A percentile compares a stretch with the other conserved stretches of the same genome.
Conservation (phyloP, 2,329 filamentous ascomycete species). For the Penicillium sp. region DNA sequence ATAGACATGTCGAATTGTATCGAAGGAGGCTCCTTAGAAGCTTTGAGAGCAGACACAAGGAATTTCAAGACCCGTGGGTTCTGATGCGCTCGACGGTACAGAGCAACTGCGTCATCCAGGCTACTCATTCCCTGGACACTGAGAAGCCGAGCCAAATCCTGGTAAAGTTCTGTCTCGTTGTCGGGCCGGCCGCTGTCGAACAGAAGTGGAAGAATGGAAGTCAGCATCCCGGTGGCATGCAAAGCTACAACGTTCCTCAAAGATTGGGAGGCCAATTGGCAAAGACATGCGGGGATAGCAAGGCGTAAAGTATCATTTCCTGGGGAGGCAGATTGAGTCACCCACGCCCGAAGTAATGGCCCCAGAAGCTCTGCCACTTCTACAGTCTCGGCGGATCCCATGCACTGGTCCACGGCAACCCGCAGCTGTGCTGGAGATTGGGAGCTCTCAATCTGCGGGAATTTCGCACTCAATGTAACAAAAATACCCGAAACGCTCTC, state of each 20-base stretch:
- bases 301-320: conserved; percentile 43
- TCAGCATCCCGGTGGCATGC: conserved; percentile 71
- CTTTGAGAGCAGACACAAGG: conserved; percentile 69
- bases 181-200: conserved; percentile 59
- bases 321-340: conserved; percentile 57
- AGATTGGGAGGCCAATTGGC: conserved; percentile 59
- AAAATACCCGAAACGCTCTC: conserved; percentile 72
- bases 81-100: conserved; percentile 61
- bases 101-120: conserved; percentile 78
- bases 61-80: conserved; percentile 64
- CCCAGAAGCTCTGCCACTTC: conserved; percentile 44
- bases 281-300: conserved; percentile 65
- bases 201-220: conserved; percentile 63
- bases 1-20: conserved; percentile 93
- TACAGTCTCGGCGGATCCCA: conserved; percentile 44
- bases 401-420: conserved; percentile 33
- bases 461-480: conserved; percentile 37
- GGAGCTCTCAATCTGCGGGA: conserved; percentile 14
- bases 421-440: conserved; percentile 25
- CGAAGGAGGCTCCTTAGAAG: conserved; percentile 75
- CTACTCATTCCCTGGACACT: conserved; percentile 77
- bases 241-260: conserved; percentile 69
- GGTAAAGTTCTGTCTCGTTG: conserved; percentile 60
- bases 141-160: conserved; percentile 64
- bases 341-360: conserved; percentile 50